Base-by-base conservation (phyloP, 139 green algal species). In the Volvox africanus region DNA sequence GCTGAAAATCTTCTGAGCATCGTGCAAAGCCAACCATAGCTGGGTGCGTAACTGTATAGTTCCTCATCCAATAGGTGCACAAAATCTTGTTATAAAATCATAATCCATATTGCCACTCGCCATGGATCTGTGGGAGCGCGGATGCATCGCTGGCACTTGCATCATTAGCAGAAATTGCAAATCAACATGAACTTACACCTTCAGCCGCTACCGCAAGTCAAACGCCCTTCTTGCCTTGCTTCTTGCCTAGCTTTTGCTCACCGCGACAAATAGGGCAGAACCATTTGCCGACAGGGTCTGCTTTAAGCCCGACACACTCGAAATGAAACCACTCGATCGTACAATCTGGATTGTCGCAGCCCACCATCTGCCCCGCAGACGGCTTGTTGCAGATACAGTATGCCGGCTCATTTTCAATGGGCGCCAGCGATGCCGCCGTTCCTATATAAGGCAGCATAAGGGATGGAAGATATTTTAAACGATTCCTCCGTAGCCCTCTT, bases 291-390 rank as follows among this genome's bases (percentile, higher is more conserved):
- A 92, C 91, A 9, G 93, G 93, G 62, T 91, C 86, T 36, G 91
- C 92, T 32, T 90, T 97, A 0, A 99, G 83, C 3, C 97, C 97
- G 44, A 99, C 96, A 88, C 97, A 99, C 71, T 94, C 94, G 92
- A 96, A 98, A 92, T 99, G 97, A 89, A 98, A 99, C 97, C 97
- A 99, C 91, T 99, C 97, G n/a, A 97, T 94, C 0, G 93, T 82
- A 92, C 97, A 99, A 67, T 99, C 96, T 17, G 93, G 88, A 88
- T 99, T 97, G 87, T 99, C 97, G 92, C 97, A 99, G 35, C 93
- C 95, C 30, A 93, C 85, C 93, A 93, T 93, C 24, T 93, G 36
- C 5, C 93, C 91, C 17, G 92, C 79, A 0, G 91, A 93, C 14
- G 90, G 93, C 69, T 92, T 92, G 78, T 95, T 92, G 95, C 97